Evolutionary conservation across 352 stramenopile genomes (phyloP), one percentile per base, ranked within the genome.

Genomic region (Phytophthora boehmeriae): DNA sequence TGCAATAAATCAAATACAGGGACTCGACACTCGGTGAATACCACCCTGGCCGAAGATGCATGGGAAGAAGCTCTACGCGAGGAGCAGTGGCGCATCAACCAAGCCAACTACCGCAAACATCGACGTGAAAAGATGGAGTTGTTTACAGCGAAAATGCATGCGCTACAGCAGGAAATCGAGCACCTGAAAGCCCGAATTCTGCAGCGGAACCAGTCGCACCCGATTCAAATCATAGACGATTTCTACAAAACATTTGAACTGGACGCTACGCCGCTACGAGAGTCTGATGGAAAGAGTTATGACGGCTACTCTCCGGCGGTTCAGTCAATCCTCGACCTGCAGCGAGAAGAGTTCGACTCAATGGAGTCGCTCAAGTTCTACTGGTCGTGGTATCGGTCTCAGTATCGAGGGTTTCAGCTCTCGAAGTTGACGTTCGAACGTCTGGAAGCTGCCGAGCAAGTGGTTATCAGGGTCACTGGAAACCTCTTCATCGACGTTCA

Each of bases 41-140:
- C 6, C n/a, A n/a, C n/a, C n/a, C n/a, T n/a, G n/a, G n/a, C n/a
- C n/a, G n/a, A n/a, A n/a, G n/a, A n/a, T n/a, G 30, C 6, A n/a
- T 42, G 6, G 35, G 19, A 42, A 16, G 19, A 42, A 16, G 14
- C 8, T 5, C 35, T 9, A 19, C 35, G 35, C 5, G 83, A 83
- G 51, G 77, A 86, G 53, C 77, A 87, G 34, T 87, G 77, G 25
- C 77, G 77, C 19, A 75, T 87, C 39, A 87, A 84, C 39, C 78
- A 87, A 46, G 70, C 75, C 30, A 85, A 81, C 52, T 84, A 87
- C 59, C 66, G 77, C n/a, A 75, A 75, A 35, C 72, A 75, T 27
- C 83, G 83, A 51, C 75, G 73, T 16, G 65, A 75, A 72, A 28
- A 87, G 41, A 48, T 65, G 30, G 45, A 75, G 25, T 6, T 3